Evolutionary conservation across 192 early-diverging fungal species (phyloP).

Genomic region (Fimicolochytrium jonesii): DNA sequence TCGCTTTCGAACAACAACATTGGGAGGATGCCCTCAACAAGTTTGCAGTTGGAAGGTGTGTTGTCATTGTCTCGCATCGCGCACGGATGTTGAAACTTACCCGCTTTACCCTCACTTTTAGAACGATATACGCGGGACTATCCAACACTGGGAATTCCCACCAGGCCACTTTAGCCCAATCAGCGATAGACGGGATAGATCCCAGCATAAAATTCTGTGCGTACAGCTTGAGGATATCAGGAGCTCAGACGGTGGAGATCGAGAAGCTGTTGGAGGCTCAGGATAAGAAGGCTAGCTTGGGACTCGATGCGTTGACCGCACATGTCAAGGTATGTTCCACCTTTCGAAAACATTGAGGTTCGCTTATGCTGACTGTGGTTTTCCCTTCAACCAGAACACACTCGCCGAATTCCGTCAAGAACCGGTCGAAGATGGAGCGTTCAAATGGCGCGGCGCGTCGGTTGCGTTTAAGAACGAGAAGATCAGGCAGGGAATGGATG

Average conservation of each 20-base stretch:
- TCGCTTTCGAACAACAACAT: conserved; percentile 62
- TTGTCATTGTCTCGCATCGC: not conserved
- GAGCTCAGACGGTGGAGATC: conserved; percentile 7
- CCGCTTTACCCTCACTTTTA: conserved; percentile 16
- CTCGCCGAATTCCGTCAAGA: too few species aligned
- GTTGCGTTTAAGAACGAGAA: too few species aligned
- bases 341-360: not conserved
- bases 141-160: conserved; percentile 43
- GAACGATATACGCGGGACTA: conserved; percentile 66
- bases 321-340: conserved; percentile 1
- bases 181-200: conserved; percentile 69
- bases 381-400: too few species aligned
- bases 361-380: conserved; percentile 3
- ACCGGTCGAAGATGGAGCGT: too few species aligned
- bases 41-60: conserved; percentile 60
- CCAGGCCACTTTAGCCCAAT: conserved; percentile 59
- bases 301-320: conserved; percentile 48
- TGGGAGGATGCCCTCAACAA: conserved; percentile 63
- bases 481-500: too few species aligned
- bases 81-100: not conserved
- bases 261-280: conserved; percentile 11
- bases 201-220: conserved; percentile 78
- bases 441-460: too few species aligned
- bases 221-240: conserved; percentile 49
- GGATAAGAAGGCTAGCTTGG: conserved; percentile 11